Percentiles rank a stretch among this genome's conserved stretches.
phyloP scores from a whole-genome alignment of 139 green algal genomes.

The Eudorina sp. region DNA sequence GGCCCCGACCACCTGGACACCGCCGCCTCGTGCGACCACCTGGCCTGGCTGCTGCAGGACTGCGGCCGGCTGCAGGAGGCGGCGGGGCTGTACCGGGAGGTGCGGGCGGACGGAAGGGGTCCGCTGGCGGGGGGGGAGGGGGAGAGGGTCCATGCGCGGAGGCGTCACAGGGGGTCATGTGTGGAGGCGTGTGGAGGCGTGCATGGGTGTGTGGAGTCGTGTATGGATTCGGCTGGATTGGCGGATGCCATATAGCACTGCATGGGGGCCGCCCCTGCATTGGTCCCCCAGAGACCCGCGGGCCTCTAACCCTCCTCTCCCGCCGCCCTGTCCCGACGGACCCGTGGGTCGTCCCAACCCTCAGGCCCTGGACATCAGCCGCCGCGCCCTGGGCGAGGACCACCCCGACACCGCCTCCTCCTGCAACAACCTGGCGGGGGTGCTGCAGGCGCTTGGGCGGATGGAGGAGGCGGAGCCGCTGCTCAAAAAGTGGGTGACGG shows the following conservation, averaged over 20 bases:
- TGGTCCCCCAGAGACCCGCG: too few relatives aligned
- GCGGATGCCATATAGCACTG: too few relatives aligned
- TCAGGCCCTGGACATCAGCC: constrained; percentile 32
- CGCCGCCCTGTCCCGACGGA: too few relatives aligned
- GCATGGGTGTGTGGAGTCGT: too few relatives aligned
- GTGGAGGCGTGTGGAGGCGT: too few relatives aligned
- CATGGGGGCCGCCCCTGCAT: too few relatives aligned
- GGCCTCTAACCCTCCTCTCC: too few relatives aligned
- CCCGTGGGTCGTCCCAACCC: too few relatives aligned
- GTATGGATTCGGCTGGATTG: too few relatives aligned
- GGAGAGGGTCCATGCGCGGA: neutral
- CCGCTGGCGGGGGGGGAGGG: neutral
- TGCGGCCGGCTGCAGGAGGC: constrained; percentile 12
- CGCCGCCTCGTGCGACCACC: constrained; percentile 38
- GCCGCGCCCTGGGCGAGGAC: constrained; percentile 4
- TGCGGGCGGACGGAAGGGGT: neutral
- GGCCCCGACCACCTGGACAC: constrained; percentile 15
- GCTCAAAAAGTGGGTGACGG: neutral
- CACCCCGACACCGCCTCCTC: constrained; percentile 42
- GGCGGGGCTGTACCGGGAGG: constrained; percentile 22
- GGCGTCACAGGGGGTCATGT: neutral
- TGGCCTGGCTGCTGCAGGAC: constrained; percentile 40
- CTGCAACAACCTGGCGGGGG: constrained; percentile 36
- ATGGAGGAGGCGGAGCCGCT: constrained; percentile 41
- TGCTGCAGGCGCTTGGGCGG: constrained; percentile 37